phyloP scores from a whole-genome alignment of 2,329 filamentous ascomycete genomes.

The Fusarium palustre region DNA sequence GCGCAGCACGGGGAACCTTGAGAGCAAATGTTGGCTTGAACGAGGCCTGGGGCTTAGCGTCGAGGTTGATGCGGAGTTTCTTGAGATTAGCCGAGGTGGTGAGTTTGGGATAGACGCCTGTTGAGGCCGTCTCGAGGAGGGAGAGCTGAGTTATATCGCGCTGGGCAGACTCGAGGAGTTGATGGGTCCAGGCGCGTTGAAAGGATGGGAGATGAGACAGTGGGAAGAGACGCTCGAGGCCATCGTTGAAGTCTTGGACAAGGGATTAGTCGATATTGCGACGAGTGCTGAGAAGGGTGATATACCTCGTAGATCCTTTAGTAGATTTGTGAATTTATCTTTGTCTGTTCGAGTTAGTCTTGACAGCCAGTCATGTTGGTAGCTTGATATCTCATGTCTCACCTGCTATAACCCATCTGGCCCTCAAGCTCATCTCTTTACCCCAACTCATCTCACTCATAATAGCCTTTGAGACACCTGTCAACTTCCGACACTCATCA shows the following conservation, averaged over 20 bases:
- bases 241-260: conserved; percentile 59
- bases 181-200: conserved; percentile 60
- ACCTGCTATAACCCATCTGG: conserved; percentile 60
- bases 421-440: conserved; percentile 52
- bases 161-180: conserved; percentile 59
- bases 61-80: conserved; percentile 60
- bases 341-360: conserved; percentile 51
- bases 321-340: conserved; percentile 57
- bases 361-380: neutral
- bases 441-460: conserved; percentile 50
- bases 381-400: conserved; percentile 36
- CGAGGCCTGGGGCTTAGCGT: conserved; percentile 54
- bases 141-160: conserved; percentile 57
- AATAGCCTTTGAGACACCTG: conserved; percentile 31
- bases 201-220: conserved; percentile 56
- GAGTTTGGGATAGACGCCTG: conserved; percentile 57
- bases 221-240: conserved; percentile 61
- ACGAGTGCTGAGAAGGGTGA: neutral
- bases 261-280: neutral
- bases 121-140: conserved; percentile 57
- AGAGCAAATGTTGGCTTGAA: conserved; percentile 59
- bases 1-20: conserved; percentile 52
- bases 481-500: conserved; percentile 36
- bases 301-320: conserved; percentile 56
- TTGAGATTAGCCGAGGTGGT: conserved; percentile 59